These are phyloP conservation scores for Aspergillus piperis DNA, from an alignment of 2,329 filamentous ascomycete genomes.

Conservation along the genomic window DNA sequence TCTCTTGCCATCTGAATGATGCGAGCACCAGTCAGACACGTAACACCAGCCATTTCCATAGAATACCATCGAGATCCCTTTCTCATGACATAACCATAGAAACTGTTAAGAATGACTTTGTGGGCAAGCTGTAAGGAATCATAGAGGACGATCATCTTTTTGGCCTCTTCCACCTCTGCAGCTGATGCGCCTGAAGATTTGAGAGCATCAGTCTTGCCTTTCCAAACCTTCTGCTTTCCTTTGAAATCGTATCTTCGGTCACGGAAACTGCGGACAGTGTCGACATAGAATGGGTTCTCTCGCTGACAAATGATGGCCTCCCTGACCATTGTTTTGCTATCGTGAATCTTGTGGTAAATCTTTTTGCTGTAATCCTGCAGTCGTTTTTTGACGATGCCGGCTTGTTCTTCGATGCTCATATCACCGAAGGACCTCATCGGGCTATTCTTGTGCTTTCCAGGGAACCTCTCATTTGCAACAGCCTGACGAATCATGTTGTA, in stretches of 20 bases:
- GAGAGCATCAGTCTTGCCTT: slow-evolving; percentile 86
- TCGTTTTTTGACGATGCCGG: slow-evolving; percentile 76
- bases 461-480: slow-evolving; percentile 89
- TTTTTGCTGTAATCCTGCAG: slow-evolving; percentile 94
- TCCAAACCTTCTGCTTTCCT: slow-evolving; percentile 97
- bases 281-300: slow-evolving; percentile 97
- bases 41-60: slow-evolving; percentile 98
- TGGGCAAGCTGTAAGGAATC: slow-evolving; percentile 96
- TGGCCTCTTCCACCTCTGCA: slow-evolving; percentile 83
- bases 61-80: slow-evolving; percentile 99
- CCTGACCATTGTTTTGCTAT: slow-evolving; percentile 85
- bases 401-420: slow-evolving; percentile 78
- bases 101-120: slow-evolving; percentile 98
- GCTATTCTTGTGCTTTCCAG: slow-evolving; percentile 71
- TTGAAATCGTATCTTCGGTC: slow-evolving; percentile 99
- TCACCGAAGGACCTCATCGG: slow-evolving; percentile 78
- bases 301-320: slow-evolving; percentile 98
- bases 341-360: slow-evolving; percentile 99
- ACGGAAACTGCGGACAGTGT: slow-evolving; percentile 93
- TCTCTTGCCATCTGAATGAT: slow-evolving; percentile 97
- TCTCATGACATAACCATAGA: slow-evolving; percentile 99
- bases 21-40: slow-evolving; percentile 89
- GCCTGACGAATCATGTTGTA: slow-evolving; percentile 98
- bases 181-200: slow-evolving; percentile 77
- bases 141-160: slow-evolving; percentile 97